Evolutionary conservation across 805 yeast species (phyloP).

Genomic region (Cyberlindnera saturnus): DNA sequence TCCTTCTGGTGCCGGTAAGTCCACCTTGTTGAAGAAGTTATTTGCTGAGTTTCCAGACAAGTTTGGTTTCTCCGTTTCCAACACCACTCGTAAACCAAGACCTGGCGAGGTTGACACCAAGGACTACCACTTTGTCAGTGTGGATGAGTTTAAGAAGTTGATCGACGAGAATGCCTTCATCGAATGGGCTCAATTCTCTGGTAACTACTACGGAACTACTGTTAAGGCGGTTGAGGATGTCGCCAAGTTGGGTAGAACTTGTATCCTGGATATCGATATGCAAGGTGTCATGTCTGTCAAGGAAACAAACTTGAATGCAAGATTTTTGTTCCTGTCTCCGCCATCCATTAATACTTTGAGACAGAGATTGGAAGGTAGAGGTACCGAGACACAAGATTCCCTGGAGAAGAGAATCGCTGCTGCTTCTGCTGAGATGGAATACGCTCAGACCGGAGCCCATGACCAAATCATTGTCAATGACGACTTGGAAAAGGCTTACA

Average conservation of each 20-base stretch:
- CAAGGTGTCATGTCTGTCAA: conserved; percentile 96
- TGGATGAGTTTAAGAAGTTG: conserved; percentile 71
- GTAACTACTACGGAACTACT: conserved; percentile 95
- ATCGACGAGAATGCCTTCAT: conserved; percentile 74
- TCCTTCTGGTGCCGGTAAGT: conserved; percentile 94
- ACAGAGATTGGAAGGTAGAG: conserved; percentile 76
- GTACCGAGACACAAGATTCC: conserved; percentile 90
- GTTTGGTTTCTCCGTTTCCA: conserved; percentile 92
- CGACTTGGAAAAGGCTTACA: conserved; percentile 83
- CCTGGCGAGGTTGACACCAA: conserved; percentile 84
- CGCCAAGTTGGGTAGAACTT: conserved; percentile 55
- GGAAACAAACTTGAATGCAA: conserved; percentile 72
- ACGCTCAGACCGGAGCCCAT: conserved; percentile 86
- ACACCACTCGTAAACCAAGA: conserved; percentile 90
- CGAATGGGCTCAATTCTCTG: conserved; percentile 98
- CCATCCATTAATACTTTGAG: conserved; percentile 80
- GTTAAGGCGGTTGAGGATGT: conserved; percentile 70
- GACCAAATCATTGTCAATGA: conserved; percentile 87
- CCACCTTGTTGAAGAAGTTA: conserved; percentile 83
- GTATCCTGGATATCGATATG: conserved; percentile 97
- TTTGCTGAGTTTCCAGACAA: conserved; percentile 84
- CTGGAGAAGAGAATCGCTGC: conserved; percentile 79
- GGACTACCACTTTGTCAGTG: conserved; percentile 83
- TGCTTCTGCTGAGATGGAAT: conserved; percentile 85
- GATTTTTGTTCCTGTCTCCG: conserved; percentile 84